Evolutionary conservation across 1,284 basidiomycete genomes (phyloP).

Genomic region (Rhodotorula glutinis): DNA sequence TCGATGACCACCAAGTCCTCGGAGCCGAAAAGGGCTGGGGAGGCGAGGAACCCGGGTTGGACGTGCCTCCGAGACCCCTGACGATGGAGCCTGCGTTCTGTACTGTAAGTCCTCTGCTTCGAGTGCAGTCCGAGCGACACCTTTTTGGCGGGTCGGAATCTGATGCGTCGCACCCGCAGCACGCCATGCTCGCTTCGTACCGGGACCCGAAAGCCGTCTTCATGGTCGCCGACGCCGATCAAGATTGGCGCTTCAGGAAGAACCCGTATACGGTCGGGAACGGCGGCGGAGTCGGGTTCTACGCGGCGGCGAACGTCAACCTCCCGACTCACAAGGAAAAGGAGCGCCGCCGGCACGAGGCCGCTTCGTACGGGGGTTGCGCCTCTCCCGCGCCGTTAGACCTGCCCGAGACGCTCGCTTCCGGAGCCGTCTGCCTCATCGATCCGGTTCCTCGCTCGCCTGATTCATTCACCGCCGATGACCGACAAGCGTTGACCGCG

Average conservation of each 20-base stretch:
- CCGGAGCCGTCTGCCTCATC: conserved; percentile 30
- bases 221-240: conserved; percentile 25
- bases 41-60: conserved; percentile 14
- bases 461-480: conserved; percentile 15
- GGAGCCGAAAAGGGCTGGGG: conserved; percentile 28
- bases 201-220: conserved; percentile 19
- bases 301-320: conserved; percentile 27
- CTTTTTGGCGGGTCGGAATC: neutral
- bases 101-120: conserved; percentile 4
- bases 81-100: conserved; percentile 24
- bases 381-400: neutral
- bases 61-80: conserved; percentile 15
- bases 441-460: conserved; percentile 7
- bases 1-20: conserved; percentile 29
- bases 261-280: conserved; percentile 18
- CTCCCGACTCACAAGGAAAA: conserved; percentile 5
- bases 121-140: neutral
- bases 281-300: conserved; percentile 31
- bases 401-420: conserved; percentile 13
- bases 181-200: conserved; percentile 23
- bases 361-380: neutral
- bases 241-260: conserved; percentile 29
- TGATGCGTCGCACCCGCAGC: neutral
- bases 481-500: conserved; percentile 23
- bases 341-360: neutral